Evolutionary conservation across 345 rosid genomes (phyloP), one percentile per base, ranked within the genome.

Genomic region (Eucalyptus leucophloia): DNA sequence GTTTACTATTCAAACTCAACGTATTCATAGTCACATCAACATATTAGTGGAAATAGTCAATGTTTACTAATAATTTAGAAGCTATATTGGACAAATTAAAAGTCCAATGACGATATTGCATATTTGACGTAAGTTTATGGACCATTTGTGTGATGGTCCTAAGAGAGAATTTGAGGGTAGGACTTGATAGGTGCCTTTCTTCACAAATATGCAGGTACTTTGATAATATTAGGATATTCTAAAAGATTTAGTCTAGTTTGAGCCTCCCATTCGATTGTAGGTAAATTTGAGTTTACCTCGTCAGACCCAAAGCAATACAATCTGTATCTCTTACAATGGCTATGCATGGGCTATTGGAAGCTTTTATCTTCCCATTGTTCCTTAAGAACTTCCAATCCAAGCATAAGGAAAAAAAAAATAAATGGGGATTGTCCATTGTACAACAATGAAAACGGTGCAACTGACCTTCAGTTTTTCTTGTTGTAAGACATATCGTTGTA

Each of bases 81-180:
- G 13, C 7, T 3, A 19, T 12, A 37, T 77, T 37, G 5, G 45
- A 37, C 8, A 4, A 37, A 37, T 37, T 40, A 77, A 21, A 77
- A 77, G 15, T 21, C 26, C 23, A 69, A 69, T 3, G 7, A 69
- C 3, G 0, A 17, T 21, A 69, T 34, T 69, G 7, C 44, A 17
- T 11, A 37, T 77, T 37, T 12, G 5, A 37, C 4, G 3, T 11
- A 37, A 19, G 1, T 37, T 37, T 2, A 9, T 1, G 6, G 8
- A 37, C 14, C 15, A 37, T 72, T 72, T 72, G 8, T 37, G 4
- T 72, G 5, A 10, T 72, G 9, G 26, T 37, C 7, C 15, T 7
- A 6, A 21, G 45, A 40, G 14, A 72, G 40, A 37, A 37, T 72
- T 72, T 11, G 45, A 72, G 83, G 28, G 4, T 72, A 10, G 47